These are phyloP conservation scores for Clarkia xantiana DNA, from an alignment of 345 rosid species.

Conservation along the genomic window DNA sequence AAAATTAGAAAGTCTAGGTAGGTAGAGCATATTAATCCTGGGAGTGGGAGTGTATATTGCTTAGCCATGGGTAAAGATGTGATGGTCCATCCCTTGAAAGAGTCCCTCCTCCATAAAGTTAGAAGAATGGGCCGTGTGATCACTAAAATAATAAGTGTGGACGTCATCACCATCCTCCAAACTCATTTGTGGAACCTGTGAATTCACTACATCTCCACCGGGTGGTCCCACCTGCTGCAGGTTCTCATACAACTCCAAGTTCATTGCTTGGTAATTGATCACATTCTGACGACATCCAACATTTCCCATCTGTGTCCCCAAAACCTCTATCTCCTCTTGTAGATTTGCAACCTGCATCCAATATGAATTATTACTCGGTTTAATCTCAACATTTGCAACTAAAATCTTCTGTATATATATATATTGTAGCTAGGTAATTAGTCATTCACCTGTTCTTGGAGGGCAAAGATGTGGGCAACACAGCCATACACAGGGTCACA, in stretches of 20 bases:
- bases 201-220: constrained; percentile 2
- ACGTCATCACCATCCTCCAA: constrained; percentile 26
- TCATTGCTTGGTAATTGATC: no score
- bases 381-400: no score
- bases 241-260: constrained; percentile 19
- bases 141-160: constrained; percentile 4
- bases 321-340: constrained; percentile 42
- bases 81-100: constrained; percentile 27
- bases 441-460: constrained; percentile 47
- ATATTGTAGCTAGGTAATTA: neutral
- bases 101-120: constrained; percentile 15
- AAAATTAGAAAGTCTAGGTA: neutral
- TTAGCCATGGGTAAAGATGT: constrained; percentile 20
- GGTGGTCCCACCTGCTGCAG: constrained; percentile 17
- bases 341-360: constrained; percentile 47
- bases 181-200: constrained; percentile 10
- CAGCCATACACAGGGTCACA: constrained; percentile 53
- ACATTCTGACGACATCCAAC: no score
- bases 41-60: no score
- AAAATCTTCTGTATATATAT: no score
- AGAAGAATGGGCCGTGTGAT: constrained; percentile 13
- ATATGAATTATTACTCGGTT: no score
- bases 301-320: constrained; percentile 37
- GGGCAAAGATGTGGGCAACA: constrained; percentile 50
- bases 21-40: no score